A percentile compares a stretch with the other conserved stretches of the same genome.
These are phyloP conservation scores for Clitopilus hobsonii DNA, from an alignment of 768 basidiomycete genomes.

Conservation along the genomic window DNA sequence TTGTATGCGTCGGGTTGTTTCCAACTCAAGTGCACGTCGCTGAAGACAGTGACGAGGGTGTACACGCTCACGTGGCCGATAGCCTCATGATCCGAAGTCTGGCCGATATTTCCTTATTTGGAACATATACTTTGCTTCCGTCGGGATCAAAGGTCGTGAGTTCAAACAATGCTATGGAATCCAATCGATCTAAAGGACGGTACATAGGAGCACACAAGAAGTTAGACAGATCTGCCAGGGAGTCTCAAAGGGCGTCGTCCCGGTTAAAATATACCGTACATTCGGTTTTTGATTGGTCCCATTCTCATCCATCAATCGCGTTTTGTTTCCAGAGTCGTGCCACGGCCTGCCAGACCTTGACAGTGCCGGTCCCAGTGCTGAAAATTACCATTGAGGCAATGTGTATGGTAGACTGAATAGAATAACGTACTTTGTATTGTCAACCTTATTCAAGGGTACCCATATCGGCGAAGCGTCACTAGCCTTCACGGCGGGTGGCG, in stretches of 20 bases:
- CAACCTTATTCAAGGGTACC: slow-evolving; percentile 51
- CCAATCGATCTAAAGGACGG: no score
- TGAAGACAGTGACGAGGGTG: not conserved
- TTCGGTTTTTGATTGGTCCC: no score
- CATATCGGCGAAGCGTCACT: slow-evolving; percentile 31
- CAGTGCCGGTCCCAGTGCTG: slow-evolving; percentile 71
- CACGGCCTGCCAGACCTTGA: slow-evolving; percentile 68
- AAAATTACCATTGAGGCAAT: no score
- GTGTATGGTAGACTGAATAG: slow-evolving; percentile 8
- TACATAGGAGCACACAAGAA: no score
- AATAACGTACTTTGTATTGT: slow-evolving; percentile 53
- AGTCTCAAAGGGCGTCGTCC: no score
- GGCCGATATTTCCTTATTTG: not conserved
- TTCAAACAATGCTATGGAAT: no score
- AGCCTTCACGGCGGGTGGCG: slow-evolving; percentile 30
- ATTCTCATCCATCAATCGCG: no score
- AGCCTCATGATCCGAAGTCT: not conserved
- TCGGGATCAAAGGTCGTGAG: no score
- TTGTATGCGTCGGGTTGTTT: not conserved
- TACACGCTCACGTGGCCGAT: not conserved
- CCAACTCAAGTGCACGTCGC: not conserved
- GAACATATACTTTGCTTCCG: not conserved
- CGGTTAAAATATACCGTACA: no score
- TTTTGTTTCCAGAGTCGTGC: slow-evolving; percentile 41
- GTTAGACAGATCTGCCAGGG: no score